Evolutionary conservation across 208 protist genomes (phyloP), one percentile per base, ranked within the genome.

Genomic region (Acanthamoeba royreba): DNA sequence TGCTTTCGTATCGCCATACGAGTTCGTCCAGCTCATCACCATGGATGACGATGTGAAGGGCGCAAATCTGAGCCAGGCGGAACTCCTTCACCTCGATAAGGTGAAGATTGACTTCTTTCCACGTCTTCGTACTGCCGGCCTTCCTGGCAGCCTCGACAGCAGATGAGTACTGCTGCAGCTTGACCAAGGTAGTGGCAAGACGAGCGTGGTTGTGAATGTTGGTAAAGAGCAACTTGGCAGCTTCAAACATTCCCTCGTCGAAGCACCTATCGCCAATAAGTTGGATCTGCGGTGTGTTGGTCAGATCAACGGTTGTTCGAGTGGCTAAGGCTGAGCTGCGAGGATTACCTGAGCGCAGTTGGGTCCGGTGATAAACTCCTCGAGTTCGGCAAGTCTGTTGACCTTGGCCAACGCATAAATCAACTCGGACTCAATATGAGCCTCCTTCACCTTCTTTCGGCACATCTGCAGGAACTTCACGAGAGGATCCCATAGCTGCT

Each of bases 71-170:
- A 13, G 99, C 99, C 58, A 99, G 97, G 92, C 99, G 98, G 97
- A 99, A 99, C 96, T 99, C 99, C 19, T 98, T 96, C 8, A 97
- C 98, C 52, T 99, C 98, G 87, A 99, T 97, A 96, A 99, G 99
- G 31, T 99, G 99, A 1, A 93, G 93, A 66, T 92, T 95, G 11
- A 98, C 97, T 72, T 98, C 98, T 95, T 99, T 99, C 98, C 98
- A 99, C 15, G 99, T 99, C 35, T 97, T 77, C 22, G 89, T 93
- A 63, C 97, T 98, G 96, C 99, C 99, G 92, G 99, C 99, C 95
- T 99, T 99, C 95, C 98, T 97, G 0, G 99, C 99, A 40, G 99
- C 98, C 19, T 99, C 99, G 0, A 99, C 99, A 47, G 99, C 99
- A 17, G 96, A 97, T 74, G 97, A 74, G 88, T 98, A 98, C 94